Base-by-base conservation (phyloP, 768 basidiomycete genomes). In the Lyophyllum shimeji region DNA sequence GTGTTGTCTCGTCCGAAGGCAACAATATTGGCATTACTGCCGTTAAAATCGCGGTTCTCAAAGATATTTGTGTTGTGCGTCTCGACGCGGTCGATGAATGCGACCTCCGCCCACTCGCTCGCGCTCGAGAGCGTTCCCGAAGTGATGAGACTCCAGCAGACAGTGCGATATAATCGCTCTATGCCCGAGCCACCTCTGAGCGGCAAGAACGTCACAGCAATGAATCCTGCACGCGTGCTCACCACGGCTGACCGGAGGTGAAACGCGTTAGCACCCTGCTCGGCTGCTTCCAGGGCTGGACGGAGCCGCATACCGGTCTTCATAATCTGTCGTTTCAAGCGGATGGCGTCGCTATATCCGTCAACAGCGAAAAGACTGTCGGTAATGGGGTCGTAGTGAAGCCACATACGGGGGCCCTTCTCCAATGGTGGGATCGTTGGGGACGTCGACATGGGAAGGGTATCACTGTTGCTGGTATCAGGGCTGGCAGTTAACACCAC, bases 91-190 rank as follows among this genome's bases (percentile, higher is more conserved):
- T 54, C 53, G 18, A 54, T 40, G 31, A 56, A 56, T 15, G 48
- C 55, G 31, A 56, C 49, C 18, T 56, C 48, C 15, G 48, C 55
- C 55, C 55, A 56, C 8, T 34, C 31, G 23, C 34, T 50, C 8
- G 55, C 48, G 6, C 48, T 31, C 15, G 55, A 56, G n/a, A 56
- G 40, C 3, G 42, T 24, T 3, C 42, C 42, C 17, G 48, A 45
- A 17, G 47, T 34, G 23, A 45, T 56, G 31, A 56, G 47, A 21
- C 55, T 56, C 55, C 55, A 56, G 20, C 55, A 56, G 29, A 54
- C 53, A 12, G 53, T 50, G 24, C 31, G 43, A 43, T 56, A 45
- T n/a, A 27, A 23, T 18, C 15, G 31, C 12, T 34, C 29, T 17
- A 3, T 13, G 34, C 29, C 40, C 11, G 23, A 15, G 12, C 9